Evolutionary conservation across 1,139 yeast species (phyloP).

Genomic region (Debaryomyces coudertii): DNA sequence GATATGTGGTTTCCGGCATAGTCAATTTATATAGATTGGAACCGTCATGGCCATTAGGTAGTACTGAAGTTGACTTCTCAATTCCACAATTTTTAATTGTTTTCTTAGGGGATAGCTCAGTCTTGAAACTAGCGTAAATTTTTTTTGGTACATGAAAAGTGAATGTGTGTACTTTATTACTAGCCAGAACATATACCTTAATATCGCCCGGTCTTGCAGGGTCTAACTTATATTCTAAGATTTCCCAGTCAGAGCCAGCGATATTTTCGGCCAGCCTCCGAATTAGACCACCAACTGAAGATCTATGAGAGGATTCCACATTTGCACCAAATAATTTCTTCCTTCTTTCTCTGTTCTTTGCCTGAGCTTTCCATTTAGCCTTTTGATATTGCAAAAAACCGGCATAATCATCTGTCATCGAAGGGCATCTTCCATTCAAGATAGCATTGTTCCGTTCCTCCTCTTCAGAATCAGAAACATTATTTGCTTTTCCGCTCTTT

Average conservation of each 20-base stretch:
- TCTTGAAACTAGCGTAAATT: slow-evolving; percentile 68
- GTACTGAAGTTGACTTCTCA: slow-evolving; percentile 57
- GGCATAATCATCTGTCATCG: slow-evolving; percentile 71
- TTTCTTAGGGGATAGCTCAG: slow-evolving; percentile 47
- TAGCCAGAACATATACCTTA: slow-evolving; percentile 70
- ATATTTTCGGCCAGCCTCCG: slow-evolving; percentile 78
- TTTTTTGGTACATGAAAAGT: slow-evolving; percentile 74
- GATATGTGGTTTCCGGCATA: slow-evolving; percentile 66
- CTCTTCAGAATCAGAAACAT: slow-evolving; percentile 41
- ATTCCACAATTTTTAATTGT: slow-evolving; percentile 57
- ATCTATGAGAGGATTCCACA: slow-evolving; percentile 47
- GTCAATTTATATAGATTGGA: slow-evolving; percentile 60
- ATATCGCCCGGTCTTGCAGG: slow-evolving; percentile 71
- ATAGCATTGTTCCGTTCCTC: slow-evolving; percentile 46
- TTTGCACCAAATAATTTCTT: slow-evolving; percentile 75
- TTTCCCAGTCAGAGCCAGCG: slow-evolving; percentile 82
- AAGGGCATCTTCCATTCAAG: slow-evolving; percentile 64
- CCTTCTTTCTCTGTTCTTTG: slow-evolving; percentile 70
- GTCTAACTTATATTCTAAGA: slow-evolving; percentile 67
- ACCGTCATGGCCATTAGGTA: slow-evolving; percentile 74
- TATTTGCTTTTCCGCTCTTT: slow-evolving; percentile 27
- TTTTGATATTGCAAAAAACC: slow-evolving; percentile 81
- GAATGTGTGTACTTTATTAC: slow-evolving; percentile 73
- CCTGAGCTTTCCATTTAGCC: slow-evolving; percentile 81
- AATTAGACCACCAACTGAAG: slow-evolving; percentile 68